Evolutionary conservation across 2,329 filamentous ascomycete genomes (phyloP).

Genomic region (Aspergillus japonicus): DNA sequence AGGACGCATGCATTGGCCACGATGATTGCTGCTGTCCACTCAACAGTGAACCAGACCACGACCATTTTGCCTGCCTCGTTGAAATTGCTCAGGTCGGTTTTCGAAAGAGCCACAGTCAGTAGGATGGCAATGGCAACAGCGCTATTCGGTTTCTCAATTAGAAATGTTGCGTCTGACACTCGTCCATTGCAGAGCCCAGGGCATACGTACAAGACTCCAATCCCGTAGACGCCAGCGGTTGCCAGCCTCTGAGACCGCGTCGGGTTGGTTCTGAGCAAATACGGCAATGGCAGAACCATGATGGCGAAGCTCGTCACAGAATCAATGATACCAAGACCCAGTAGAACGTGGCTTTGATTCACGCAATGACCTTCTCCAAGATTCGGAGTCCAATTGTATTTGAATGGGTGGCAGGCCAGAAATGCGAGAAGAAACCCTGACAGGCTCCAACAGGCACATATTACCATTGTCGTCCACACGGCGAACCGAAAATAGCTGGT

Average conservation of each 20-base stretch:
- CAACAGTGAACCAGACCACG: slow-evolving; percentile 3
- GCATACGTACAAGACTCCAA: slow-evolving; percentile 3
- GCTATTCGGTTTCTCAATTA: not conserved
- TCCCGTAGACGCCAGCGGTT: not conserved
- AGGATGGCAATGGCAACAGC: not conserved
- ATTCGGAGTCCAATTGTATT: slow-evolving; percentile 8
- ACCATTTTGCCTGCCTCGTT: slow-evolving; percentile 7
- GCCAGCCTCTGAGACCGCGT: slow-evolving; percentile 1
- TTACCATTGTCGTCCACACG: not conserved
- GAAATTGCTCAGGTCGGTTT: not conserved
- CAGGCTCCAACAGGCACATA: slow-evolving; percentile 5
- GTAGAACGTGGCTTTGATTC: not conserved
- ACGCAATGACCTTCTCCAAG: not conserved
- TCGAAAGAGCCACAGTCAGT: not conserved
- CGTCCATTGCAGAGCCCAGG: not conserved
- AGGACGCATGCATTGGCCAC: slow-evolving; percentile 2
- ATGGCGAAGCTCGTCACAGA: not conserved
- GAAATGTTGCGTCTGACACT: not conserved
- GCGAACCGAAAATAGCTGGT: not conserved
- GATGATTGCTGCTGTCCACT: slow-evolving; percentile 7
- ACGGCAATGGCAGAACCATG: not conserved
- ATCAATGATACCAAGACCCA: slow-evolving; percentile 4
- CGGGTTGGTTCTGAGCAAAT: not conserved
- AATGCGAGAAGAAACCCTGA: slow-evolving; percentile 1
- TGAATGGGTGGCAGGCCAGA: slow-evolving; percentile 3